Base-by-base conservation (phyloP, 768 basidiomycete species). In the Dacryopinax primogenitus region DNA sequence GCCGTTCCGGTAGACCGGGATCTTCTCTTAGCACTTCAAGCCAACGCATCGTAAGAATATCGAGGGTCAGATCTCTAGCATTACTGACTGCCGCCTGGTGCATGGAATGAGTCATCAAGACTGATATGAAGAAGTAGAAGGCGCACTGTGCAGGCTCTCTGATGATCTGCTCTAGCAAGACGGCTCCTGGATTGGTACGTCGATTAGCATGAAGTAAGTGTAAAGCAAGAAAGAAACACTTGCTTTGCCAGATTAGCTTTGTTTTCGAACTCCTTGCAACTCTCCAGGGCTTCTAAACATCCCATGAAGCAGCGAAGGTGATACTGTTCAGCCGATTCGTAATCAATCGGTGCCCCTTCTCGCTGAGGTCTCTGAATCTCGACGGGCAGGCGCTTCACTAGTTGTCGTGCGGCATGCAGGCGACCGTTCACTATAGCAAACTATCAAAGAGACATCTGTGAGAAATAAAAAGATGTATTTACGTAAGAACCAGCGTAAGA, bases 401-500 rank as follows among this genome's bases (percentile, higher is more conserved):
- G 71, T 21, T 75, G 73, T 63, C 82, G 81, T 0, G 90, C 90
- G 21, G 88, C 78, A 64, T 84, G 79, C 1, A 90, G 80, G 26
- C 89, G 81, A 1, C 91, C 91, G n/a, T 82, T 79, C 21, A 82
- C 91, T 92, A 68, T 30, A 15, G n/a, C 33, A 15, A 9, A 41
- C 58, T 26, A n/a, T 6, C 12, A 23, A 36, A 7, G 47, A 2
- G 6, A 41, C 33, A 28, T 30, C 35, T 21, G 23, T 3, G n/a
- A 30, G 34, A 33, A 62, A 21, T 12, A 35, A 23, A 15, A 35
- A n/a, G n/a, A n/a, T n/a, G n/a, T 34, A 74, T 84, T 33, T 71
- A 93, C 94, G 85, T 26, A 98, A 82, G 79, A 96, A 90, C 72
- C 92, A 92, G 16, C 94, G 85, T 65, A 92, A 72, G 66, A 96